phyloP scores from a whole-genome alignment of 2,329 filamentous ascomycete genomes.

The Cryphonectria nitschkei region DNA sequence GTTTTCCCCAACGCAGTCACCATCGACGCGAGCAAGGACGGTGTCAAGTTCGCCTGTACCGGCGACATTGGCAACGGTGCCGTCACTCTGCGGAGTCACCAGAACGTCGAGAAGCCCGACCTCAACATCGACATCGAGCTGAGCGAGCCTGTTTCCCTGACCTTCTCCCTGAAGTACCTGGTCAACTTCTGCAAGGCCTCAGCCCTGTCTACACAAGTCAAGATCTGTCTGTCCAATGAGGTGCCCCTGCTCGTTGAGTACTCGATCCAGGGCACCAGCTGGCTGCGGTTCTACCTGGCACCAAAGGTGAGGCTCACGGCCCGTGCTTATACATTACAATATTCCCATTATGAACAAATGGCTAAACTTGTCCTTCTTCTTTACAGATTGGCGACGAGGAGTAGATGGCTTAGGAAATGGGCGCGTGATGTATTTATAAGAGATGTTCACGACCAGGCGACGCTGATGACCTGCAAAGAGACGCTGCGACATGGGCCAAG shows the following conservation, averaged over 20 bases:
- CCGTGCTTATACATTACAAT: not conserved
- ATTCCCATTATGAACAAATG: not conserved
- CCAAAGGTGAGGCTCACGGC: constrained; percentile 74
- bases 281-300: constrained; percentile 95
- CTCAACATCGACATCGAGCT: constrained; percentile 88
- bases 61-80: constrained; percentile 96
- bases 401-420: constrained; percentile 30
- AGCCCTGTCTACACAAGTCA: constrained; percentile 78
- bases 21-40: constrained; percentile 96
- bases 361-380: constrained; percentile 9
- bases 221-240: constrained; percentile 92
- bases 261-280: constrained; percentile 76
- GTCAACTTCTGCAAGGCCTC: constrained; percentile 99
- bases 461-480: not conserved
- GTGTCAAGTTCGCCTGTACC: constrained; percentile 89
- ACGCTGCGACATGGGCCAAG: constrained; percentile 12
- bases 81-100: constrained; percentile 87
- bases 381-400: constrained; percentile 44
- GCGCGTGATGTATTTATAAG: constrained; percentile 17
- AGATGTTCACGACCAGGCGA: constrained; percentile 15
- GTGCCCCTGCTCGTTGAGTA: constrained; percentile 97
- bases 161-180: constrained; percentile 98
- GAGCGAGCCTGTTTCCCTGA: constrained; percentile 88
- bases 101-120: constrained; percentile 85
- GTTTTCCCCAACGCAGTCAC: constrained; percentile 62